Percentiles rank a stretch among this genome's conserved stretches.
Evolutionary conservation across 345 rosid genomes (phyloP).

Genomic region (Kernera saxatilis): DNA sequence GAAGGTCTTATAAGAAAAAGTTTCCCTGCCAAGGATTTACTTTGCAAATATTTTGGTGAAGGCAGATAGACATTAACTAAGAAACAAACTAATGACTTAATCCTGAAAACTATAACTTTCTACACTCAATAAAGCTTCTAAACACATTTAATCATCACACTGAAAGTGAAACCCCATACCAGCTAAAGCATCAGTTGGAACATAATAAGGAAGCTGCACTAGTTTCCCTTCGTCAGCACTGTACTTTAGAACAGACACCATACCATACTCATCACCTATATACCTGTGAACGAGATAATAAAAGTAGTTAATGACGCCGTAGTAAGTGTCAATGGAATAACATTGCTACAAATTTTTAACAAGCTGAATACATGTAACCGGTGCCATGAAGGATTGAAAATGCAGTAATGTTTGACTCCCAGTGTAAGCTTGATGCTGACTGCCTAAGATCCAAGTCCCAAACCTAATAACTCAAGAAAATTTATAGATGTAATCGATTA

Average conservation of each 20-base stretch:
- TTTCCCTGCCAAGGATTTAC: background rate
- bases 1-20: background rate
- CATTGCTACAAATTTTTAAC: background rate
- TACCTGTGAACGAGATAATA: slow-evolving; percentile 42
- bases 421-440: slow-evolving; percentile 43
- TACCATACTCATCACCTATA: slow-evolving; percentile 79
- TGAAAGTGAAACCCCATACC: slow-evolving; percentile 42
- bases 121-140: background rate
- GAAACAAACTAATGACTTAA: slow-evolving; percentile 5
- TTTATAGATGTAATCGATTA: background rate
- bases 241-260: slow-evolving; percentile 59
- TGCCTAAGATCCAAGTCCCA: slow-evolving; percentile 73
- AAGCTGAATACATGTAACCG: slow-evolving; percentile 53
- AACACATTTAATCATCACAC: background rate
- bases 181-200: slow-evolving; percentile 54
- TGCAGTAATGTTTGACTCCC: slow-evolving; percentile 85
- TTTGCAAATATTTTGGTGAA: slow-evolving; percentile 10
- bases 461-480: slow-evolving; percentile 45
- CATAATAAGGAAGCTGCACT: slow-evolving; percentile 53
- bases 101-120: background rate
- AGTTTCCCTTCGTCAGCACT: slow-evolving; percentile 48
- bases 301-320: background rate
- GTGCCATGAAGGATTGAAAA: slow-evolving; percentile 71
- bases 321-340: background rate
- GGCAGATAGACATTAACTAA: slow-evolving; percentile 2